Evolutionary conservation across 2,329 filamentous ascomycete species (phyloP), one percentile per base, ranked within the genome.

Genomic region (Fusarium udum): DNA sequence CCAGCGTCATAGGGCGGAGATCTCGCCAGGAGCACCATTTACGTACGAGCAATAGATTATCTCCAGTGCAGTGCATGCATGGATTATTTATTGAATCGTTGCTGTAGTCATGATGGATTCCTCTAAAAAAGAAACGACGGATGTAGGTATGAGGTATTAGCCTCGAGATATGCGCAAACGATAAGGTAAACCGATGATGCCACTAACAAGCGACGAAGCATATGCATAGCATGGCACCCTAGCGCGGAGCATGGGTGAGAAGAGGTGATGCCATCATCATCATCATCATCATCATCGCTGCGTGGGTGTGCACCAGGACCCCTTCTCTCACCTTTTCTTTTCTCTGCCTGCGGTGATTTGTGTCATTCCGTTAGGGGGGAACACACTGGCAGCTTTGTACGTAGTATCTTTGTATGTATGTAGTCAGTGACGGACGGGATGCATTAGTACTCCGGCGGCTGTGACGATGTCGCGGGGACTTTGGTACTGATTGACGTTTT

Each of bases 1-100:
- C 67, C 46, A 67, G 74, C 78, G 78, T 79, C 78, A 79, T 79
- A 77, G 65, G 59, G 42, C 57, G 64, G 72, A 76, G 73, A 74
- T 75, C 70, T 75, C 62, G 62, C 36, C 61, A 58, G 52, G 48
- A 68, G 71, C 58, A 71, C 62, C 36, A 61, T 72, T 71, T 63
- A 53, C 32, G 16, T 36, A n/a, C 42, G 42, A 63, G 56, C 32
- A 49, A 43, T 43, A 49, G 42, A 51, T 32, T 28, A 52, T 51
- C 39, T 40, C 49, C 42, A 56, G 59, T 60, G 52, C 55, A 39
- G 18, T 20, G 15, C n/a, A 74, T 56, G 42, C n/a, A 71, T 48
- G 52, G 49, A 52, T 74, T 55, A 15, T 28, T 31, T 59, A 57
- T 71, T 52, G 51, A 63, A 24, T 43, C 51, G 28, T 68, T 61